Evolutionary conservation across 352 stramenopile species (phyloP).

Genomic region (Halophytophthora polymorphica): DNA sequence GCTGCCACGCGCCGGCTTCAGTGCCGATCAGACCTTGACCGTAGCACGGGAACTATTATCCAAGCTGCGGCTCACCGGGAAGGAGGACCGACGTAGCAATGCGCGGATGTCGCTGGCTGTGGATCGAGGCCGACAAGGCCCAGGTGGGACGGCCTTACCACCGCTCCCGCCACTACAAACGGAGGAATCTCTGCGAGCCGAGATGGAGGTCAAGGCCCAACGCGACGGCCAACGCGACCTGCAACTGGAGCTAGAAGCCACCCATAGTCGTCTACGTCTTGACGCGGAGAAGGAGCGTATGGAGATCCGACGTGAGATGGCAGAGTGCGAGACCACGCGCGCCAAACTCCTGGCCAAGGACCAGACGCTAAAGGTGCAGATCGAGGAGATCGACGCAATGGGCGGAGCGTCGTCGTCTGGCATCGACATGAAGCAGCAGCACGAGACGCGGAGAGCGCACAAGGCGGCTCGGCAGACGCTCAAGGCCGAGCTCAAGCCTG

Average conservation of each 20-base stretch:
- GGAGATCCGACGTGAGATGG: slow-evolving; percentile 16
- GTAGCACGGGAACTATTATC: slow-evolving; percentile 38
- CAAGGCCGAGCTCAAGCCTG: slow-evolving; percentile 40
- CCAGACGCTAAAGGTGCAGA: slow-evolving; percentile 31
- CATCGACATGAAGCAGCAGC: slow-evolving; percentile 13
- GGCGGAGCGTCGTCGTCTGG: slow-evolving; percentile 28
- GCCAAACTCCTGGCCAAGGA: slow-evolving; percentile 26
- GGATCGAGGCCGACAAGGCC: slow-evolving; percentile 17
- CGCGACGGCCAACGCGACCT: slow-evolving; percentile 29
- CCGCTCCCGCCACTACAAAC: slow-evolving; percentile 15
- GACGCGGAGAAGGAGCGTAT: slow-evolving; percentile 9
- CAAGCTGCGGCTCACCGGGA: slow-evolving; percentile 27
- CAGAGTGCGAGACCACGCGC: slow-evolving; percentile 18
- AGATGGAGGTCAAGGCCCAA: slow-evolving; percentile 36
- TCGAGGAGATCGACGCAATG: slow-evolving; percentile 56
- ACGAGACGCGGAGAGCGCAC: slow-evolving; percentile 36
- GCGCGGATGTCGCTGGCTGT: slow-evolving; percentile 38
- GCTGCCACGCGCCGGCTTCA: slow-evolving; percentile 39
- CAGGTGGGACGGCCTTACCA: slow-evolving; percentile 19
- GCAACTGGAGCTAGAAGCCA: slow-evolving; percentile 21
- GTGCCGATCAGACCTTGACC: slow-evolving; percentile 36
- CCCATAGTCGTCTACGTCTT: slow-evolving; percentile 13
- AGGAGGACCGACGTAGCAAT: slow-evolving; percentile 11
- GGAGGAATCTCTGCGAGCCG: slow-evolving; percentile 12
- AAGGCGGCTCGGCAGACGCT: slow-evolving; percentile 43